Percentiles rank a stretch among this genome's conserved stretches.
These are phyloP conservation scores for Wallemia mellicola DNA, from an alignment of 1,284 basidiomycete species.

Conservation along the genomic window DNA sequence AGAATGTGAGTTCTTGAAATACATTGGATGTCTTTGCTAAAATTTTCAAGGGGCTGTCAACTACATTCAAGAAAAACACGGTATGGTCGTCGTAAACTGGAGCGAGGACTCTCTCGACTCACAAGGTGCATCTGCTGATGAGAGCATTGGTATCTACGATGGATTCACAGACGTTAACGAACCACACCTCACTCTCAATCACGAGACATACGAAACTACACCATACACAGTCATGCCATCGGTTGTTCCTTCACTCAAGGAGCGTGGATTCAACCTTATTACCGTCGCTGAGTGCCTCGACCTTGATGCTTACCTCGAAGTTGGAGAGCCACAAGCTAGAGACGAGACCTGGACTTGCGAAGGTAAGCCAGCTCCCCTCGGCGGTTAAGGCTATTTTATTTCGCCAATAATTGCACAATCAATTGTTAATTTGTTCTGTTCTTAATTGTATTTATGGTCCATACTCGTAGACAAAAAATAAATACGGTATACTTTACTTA, in stretches of 20 bases:
- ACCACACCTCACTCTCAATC: neutral
- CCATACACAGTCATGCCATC: neutral
- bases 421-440: no score
- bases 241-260: neutral
- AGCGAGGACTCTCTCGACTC: constrained; percentile 1
- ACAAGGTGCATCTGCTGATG: neutral
- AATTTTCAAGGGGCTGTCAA: neutral
- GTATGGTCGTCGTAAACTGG: constrained; percentile 2
- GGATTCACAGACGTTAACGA: neutral
- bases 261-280: constrained; percentile 1
- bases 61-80: neutral
- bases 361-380: neutral
- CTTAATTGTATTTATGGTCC: no score
- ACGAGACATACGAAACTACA: neutral
- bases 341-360: constrained; percentile 1
- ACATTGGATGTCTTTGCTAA: neutral
- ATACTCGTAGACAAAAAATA: neutral
- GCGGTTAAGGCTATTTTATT: no score
- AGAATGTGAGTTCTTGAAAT: neutral
- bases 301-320: neutral
- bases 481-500: neutral
- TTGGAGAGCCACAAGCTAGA: neutral
- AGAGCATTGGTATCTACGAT: neutral
- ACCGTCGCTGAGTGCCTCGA: constrained; percentile 2
- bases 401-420: no score